These are phyloP conservation scores for Stagonosporopsis rhizophila DNA, from an alignment of 2,329 filamentous ascomycete genomes.

Conservation along the genomic window DNA sequence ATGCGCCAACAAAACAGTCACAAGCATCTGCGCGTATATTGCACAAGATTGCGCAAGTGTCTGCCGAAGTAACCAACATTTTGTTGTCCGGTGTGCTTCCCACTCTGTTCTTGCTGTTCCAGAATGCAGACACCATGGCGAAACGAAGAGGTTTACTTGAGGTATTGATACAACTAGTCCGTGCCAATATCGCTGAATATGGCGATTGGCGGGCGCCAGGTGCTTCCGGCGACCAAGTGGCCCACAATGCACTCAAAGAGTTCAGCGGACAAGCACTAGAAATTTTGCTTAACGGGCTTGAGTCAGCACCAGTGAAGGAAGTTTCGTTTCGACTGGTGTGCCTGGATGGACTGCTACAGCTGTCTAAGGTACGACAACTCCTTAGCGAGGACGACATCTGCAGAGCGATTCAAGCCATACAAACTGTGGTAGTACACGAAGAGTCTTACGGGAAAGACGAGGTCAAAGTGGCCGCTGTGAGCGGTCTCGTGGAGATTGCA, in stretches of 20 bases:
- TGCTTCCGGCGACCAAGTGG: slow-evolving; percentile 40
- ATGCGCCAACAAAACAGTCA: slow-evolving; percentile 73
- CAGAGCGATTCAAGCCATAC: slow-evolving; percentile 65
- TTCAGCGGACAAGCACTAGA: slow-evolving; percentile 53
- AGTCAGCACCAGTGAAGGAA: slow-evolving; percentile 55
- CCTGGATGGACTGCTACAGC: slow-evolving; percentile 53
- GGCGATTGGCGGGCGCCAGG: slow-evolving; percentile 61
- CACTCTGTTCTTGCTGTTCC: slow-evolving; percentile 65
- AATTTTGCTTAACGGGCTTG: slow-evolving; percentile 53
- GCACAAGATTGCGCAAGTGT: slow-evolving; percentile 62
- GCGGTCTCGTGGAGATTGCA: slow-evolving; percentile 66
- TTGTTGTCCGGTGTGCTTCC: slow-evolving; percentile 65
- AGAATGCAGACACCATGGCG: slow-evolving; percentile 66
- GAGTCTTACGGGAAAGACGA: slow-evolving; percentile 63
- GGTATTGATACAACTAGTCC: slow-evolving; percentile 64
- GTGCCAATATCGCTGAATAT: slow-evolving; percentile 64
- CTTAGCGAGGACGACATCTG: slow-evolving; percentile 52
- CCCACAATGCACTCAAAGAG: slow-evolving; percentile 49
- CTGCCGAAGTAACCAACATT: slow-evolving; percentile 61
- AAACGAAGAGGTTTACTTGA: slow-evolving; percentile 70
- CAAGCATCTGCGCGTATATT: slow-evolving; percentile 69
- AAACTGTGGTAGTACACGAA: slow-evolving; percentile 67
- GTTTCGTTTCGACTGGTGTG: slow-evolving; percentile 58
- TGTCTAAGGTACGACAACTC: slow-evolving; percentile 52
- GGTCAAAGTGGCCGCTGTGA: slow-evolving; percentile 65